Percentiles rank a stretch among this genome's conserved stretches.
phyloP scores from a whole-genome alignment of 2,329 filamentous ascomycete species.

The Pseudonectria foliicola region DNA sequence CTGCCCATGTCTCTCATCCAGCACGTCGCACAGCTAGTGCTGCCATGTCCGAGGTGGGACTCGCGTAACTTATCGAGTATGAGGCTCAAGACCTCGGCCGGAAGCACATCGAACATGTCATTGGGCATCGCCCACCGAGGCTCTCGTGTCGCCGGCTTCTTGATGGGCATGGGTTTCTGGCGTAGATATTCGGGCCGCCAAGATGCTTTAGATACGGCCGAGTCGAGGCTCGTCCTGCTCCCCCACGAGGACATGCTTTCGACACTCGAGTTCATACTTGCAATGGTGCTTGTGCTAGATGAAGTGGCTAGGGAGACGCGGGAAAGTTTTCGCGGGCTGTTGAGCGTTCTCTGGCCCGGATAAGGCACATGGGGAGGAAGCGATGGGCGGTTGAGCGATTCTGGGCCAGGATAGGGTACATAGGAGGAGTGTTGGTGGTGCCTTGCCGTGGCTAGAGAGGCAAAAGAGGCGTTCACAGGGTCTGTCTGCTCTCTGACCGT shows the following conservation, averaged over 20 bases:
- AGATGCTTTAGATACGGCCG: conserved; percentile 26
- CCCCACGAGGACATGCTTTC: conserved; percentile 25
- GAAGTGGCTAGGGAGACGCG: conserved; percentile 18
- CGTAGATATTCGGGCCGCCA: conserved; percentile 15
- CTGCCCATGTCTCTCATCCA: conserved; percentile 56
- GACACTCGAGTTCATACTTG: conserved; percentile 19
- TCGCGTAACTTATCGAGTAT: conserved; percentile 48
- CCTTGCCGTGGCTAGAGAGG: too few species aligned
- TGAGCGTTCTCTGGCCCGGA: conserved; percentile 20
- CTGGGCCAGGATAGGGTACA: conserved; percentile 26
- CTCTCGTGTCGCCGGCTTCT: conserved; percentile 15
- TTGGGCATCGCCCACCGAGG: conserved; percentile 33
- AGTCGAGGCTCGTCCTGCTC: conserved; percentile 34
- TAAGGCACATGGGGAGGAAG: not conserved
- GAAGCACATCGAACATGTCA: conserved; percentile 48
- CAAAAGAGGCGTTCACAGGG: conserved; percentile 6
- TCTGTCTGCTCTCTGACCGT: conserved; percentile 10
- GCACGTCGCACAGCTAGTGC: conserved; percentile 54
- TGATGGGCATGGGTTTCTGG: conserved; percentile 16
- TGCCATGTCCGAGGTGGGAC: conserved; percentile 40
- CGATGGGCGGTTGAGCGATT: conserved; percentile 17
- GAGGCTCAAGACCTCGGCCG: conserved; percentile 50
- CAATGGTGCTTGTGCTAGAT: conserved; percentile 23
- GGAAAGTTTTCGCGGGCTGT: conserved; percentile 32
- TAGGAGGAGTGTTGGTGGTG: conserved; percentile 13